Base-by-base conservation (phyloP, 1,284 basidiomycete genomes). In the Ganoderma boninense region DNA sequence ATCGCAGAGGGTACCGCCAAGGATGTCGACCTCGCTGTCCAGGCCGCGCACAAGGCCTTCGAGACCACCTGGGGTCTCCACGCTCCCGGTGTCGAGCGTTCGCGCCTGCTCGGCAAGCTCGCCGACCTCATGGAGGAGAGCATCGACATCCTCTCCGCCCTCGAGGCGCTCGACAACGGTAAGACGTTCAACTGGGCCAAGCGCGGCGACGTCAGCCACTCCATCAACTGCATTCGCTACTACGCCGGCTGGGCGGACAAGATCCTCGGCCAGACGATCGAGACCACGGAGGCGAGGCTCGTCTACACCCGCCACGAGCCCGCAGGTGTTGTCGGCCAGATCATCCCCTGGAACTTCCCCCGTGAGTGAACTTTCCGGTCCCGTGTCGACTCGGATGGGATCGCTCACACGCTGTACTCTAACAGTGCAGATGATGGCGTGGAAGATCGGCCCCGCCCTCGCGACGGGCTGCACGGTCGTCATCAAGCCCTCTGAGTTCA, bases 221-320 rank as follows among this genome's bases (percentile, higher is more conserved):
- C 91, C n/a, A 94, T 96, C 71, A 86, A 84, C 60, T 85, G 84
- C 69, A 87, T 96, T 80, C 89, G 93, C 74, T 93, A 94, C 79
- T 94, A 89, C 72, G 89, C 89, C 62, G 92, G 92, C 32, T 94
- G 91, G 91, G 91, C 92, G 2, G 96, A 98, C 87, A 98, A 97
- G 87, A 87, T 96, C 75, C 84, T 88, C 64, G 96, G 97, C 26
- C 89, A 95, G 80, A 88, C 88, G 66, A 92, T 96, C 77, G 92
- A 94, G 89, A 93, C 92, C 57, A 83, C 86, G 72, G 88, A 93
- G 77, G 82, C 78, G 66, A 95, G 94, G 81, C 84, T 96, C 69
- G 87, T 86, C 4, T 97, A 95, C 83, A 95, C 95, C 20, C 87
- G 92, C 40, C 95, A 98, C 80, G 97, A 99, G 82, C 97, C 97